Evolutionary conservation across 2,329 filamentous ascomycete genomes (phyloP).

Genomic region (Mollisiaceae sp.): DNA sequence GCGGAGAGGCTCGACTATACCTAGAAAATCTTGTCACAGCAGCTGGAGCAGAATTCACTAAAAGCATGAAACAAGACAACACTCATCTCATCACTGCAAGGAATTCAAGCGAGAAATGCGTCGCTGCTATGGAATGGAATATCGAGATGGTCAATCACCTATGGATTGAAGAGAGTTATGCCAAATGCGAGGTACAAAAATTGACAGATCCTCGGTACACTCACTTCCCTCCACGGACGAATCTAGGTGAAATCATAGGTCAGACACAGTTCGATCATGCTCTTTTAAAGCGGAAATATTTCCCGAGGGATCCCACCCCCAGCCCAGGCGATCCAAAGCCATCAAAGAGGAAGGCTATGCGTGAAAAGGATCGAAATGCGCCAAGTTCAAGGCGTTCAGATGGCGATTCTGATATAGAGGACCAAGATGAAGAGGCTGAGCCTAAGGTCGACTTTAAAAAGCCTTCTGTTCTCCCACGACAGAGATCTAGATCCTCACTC

Average conservation of each 20-base stretch:
- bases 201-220: slow-evolving; percentile 78
- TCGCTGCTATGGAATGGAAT: slow-evolving; percentile 90
- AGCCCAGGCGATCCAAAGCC: slow-evolving; percentile 52
- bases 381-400: slow-evolving; percentile 20
- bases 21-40: slow-evolving; percentile 89
- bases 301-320: slow-evolving; percentile 50
- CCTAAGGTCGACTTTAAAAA: slow-evolving; percentile 42
- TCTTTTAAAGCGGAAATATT: slow-evolving; percentile 68
- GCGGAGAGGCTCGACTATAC: slow-evolving; percentile 90
- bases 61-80: slow-evolving; percentile 93
- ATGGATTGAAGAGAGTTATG: slow-evolving; percentile 97
- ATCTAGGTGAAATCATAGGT: slow-evolving; percentile 90
- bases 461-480: slow-evolving; percentile 18
- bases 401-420: slow-evolving; percentile 21
- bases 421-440: slow-evolving; percentile 19
- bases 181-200: slow-evolving; percentile 78
- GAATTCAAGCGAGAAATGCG: slow-evolving; percentile 88
- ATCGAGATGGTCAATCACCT: slow-evolving; percentile 91
- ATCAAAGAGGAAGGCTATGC: slow-evolving; percentile 51
- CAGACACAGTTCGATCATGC: slow-evolving; percentile 79
- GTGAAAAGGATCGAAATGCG: slow-evolving; percentile 48
- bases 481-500: slow-evolving; percentile 22
- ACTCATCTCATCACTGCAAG: slow-evolving; percentile 95
- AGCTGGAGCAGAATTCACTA: slow-evolving; percentile 86
- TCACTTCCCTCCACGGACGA: slow-evolving; percentile 86